A percentile compares a stretch with the other conserved stretches of the same genome.
Evolutionary conservation across 208 protist species (phyloP).

Genomic region (Zelonia costaricensis): DNA sequence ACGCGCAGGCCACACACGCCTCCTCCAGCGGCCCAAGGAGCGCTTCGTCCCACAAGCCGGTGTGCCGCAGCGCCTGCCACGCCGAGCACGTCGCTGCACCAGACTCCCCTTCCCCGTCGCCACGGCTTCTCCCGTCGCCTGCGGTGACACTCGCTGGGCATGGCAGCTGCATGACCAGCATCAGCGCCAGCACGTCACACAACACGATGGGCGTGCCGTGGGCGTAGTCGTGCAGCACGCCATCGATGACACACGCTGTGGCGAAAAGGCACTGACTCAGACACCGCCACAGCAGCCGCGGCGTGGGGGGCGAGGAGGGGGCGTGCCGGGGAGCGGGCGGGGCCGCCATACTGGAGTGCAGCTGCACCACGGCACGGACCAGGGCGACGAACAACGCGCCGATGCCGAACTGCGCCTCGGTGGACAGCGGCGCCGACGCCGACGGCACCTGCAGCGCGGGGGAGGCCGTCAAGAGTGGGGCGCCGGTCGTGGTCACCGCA

Average conservation of each 20-base stretch:
- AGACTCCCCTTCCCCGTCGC: neutral
- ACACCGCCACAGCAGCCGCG: constrained; percentile 2
- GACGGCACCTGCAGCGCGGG: constrained; percentile 1
- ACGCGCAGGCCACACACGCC: constrained; percentile 12
- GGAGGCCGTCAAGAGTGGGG: neutral
- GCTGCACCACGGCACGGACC: constrained; percentile 30
- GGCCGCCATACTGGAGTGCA: neutral
- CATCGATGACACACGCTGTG: constrained; percentile 34
- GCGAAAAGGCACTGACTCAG: constrained; percentile 36
- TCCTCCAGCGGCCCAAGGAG: constrained; percentile 13
- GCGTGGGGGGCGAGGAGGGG: too few species aligned
- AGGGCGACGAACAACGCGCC: constrained; percentile 38
- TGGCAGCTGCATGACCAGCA: constrained; percentile 11
- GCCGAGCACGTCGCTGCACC: neutral
- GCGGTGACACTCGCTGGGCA: neutral
- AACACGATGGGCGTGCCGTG: constrained; percentile 28
- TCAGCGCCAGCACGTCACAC: constrained; percentile 33
- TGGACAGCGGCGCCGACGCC: constrained; percentile 17
- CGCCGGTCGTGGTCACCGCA: too few species aligned
- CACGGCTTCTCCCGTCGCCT: neutral
- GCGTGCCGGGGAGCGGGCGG: neutral
- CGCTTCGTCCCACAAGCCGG: constrained; percentile 13
- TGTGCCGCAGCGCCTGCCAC: constrained; percentile 18
- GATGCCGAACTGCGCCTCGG: constrained; percentile 43
- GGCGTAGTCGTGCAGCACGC: constrained; percentile 57